Conservation (phyloP, 768 basidiomycete species). For the Phaffia tasmanica region DNA sequence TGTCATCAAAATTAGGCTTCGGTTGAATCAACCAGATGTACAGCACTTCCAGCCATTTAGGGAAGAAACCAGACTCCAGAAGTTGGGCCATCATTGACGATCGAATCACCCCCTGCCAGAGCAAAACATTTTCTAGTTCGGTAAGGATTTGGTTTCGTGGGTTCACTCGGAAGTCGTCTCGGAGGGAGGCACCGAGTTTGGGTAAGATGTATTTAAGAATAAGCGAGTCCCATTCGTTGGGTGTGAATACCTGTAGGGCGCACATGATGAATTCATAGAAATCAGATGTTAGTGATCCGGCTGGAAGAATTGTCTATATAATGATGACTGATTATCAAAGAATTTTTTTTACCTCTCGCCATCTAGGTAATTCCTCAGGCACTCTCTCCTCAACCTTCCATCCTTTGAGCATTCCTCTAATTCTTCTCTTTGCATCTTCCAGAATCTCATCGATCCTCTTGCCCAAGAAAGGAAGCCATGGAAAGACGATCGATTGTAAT, state of each 20-base stretch:
- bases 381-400: slow-evolving; percentile 65
- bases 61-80: slow-evolving; percentile 85
- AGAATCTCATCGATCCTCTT: slow-evolving; percentile 71
- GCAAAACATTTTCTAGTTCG: slow-evolving; percentile 59
- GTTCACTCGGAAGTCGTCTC: slow-evolving; percentile 79
- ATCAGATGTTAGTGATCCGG: background rate
- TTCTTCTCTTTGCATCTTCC: slow-evolving; percentile 72
- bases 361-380: slow-evolving; percentile 61
- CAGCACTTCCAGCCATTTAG: slow-evolving; percentile 87
- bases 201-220: slow-evolving; percentile 84
- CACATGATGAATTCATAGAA: slow-evolving; percentile 5
- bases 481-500: slow-evolving; percentile 74
- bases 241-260: slow-evolving; percentile 53
- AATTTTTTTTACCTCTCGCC: slow-evolving; percentile 59
- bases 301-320: no score
- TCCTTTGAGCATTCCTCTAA: slow-evolving; percentile 61
- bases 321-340: background rate
- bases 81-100: slow-evolving; percentile 68
- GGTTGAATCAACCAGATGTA: slow-evolving; percentile 90
- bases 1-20: slow-evolving; percentile 75
- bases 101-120: slow-evolving; percentile 65
- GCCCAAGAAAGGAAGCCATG: slow-evolving; percentile 87
- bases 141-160: slow-evolving; percentile 81
- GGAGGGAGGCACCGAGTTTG: slow-evolving; percentile 68
- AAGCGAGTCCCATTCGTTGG: slow-evolving; percentile 79